Percentiles rank a stretch among this genome's conserved stretches.
Conservation (phyloP, 148 eudicot species). For the Rhododendron griersonianum region DNA sequence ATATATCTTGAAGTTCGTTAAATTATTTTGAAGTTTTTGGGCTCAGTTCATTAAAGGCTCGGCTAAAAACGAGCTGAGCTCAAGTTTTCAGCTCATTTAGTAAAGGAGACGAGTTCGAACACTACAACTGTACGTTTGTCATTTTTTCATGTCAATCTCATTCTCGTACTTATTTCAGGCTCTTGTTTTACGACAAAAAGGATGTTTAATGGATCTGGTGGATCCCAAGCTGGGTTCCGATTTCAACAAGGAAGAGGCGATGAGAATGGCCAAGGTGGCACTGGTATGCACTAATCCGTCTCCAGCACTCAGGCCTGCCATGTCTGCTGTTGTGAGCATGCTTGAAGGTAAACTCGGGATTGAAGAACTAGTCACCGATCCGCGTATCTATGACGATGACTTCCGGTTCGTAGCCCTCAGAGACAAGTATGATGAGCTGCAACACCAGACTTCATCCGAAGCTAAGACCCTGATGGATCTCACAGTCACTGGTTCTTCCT, state of each 20-base stretch:
- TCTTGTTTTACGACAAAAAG: constrained; percentile 16
- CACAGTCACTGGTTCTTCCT: not conserved
- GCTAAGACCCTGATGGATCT: not conserved
- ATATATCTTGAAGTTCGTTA: no score
- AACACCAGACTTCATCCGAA: not conserved
- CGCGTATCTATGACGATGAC: constrained; percentile 9
- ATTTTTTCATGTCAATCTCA: not conserved
- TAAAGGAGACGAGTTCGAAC: no score
- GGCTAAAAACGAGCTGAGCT: no score
- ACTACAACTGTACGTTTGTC: not conserved
- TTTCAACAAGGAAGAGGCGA: constrained; percentile 22
- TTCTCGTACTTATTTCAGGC: constrained; percentile 15
- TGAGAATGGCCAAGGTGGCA: constrained; percentile 40
- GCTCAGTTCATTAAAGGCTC: no score
- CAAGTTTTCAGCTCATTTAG: no score
- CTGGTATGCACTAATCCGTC: constrained; percentile 43
- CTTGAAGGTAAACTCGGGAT: not conserved
- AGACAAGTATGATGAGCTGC: constrained; percentile 20
- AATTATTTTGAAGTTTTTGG: no score
- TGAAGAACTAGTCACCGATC: constrained; percentile 5
- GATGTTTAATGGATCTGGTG: constrained; percentile 23
- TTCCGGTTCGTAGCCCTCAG: constrained; percentile 16
- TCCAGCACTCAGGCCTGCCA: constrained; percentile 51
- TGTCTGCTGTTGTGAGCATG: constrained; percentile 29
- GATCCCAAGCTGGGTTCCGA: constrained; percentile 27